Evolutionary conservation across 306 rosid species (phyloP).

Genomic region (Vicia sativa): DNA sequence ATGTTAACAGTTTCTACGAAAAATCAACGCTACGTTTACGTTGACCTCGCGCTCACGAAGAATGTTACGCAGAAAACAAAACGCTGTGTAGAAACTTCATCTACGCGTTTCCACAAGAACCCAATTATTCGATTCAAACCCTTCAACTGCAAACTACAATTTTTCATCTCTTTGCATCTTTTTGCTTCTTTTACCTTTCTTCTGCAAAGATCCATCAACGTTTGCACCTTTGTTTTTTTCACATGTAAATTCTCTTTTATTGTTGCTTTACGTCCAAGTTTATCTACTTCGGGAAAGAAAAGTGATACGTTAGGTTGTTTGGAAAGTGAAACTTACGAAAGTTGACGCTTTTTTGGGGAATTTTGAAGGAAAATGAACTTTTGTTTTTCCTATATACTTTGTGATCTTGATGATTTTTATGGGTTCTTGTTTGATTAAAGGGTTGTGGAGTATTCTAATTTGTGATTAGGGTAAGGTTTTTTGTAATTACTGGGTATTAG

Average conservation of each 20-base stretch:
- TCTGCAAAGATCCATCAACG: conserved; percentile 28
- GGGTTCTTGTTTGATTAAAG: conserved; percentile 8
- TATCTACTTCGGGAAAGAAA: conserved; percentile 1
- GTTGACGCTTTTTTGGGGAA: conserved; percentile 20
- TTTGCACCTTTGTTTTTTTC: background rate
- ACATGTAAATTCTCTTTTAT: conserved; percentile 10
- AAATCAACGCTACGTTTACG: conserved; percentile 14
- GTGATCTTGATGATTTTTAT: conserved; percentile 30
- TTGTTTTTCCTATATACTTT: conserved; percentile 27
- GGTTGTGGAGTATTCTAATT: conserved; percentile 16
- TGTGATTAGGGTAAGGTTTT: background rate
- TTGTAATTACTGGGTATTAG: too few relatives aligned
- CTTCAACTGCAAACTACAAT: background rate
- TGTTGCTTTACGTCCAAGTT: conserved; percentile 61
- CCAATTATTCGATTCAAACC: conserved; percentile 28
- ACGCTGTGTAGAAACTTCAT: conserved; percentile 18
- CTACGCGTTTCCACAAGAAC: conserved; percentile 44
- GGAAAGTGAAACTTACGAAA: background rate
- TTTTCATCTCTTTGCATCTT: conserved; percentile 36
- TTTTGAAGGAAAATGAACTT: conserved; percentile 11
- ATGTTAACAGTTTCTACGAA: background rate
- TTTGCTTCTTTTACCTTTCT: background rate
- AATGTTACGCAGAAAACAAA: background rate
- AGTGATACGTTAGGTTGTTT: background rate
- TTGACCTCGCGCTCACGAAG: conserved; percentile 18